Conservation (phyloP, 75 land plant genomes). For the Gnetum montanum region DNA sequence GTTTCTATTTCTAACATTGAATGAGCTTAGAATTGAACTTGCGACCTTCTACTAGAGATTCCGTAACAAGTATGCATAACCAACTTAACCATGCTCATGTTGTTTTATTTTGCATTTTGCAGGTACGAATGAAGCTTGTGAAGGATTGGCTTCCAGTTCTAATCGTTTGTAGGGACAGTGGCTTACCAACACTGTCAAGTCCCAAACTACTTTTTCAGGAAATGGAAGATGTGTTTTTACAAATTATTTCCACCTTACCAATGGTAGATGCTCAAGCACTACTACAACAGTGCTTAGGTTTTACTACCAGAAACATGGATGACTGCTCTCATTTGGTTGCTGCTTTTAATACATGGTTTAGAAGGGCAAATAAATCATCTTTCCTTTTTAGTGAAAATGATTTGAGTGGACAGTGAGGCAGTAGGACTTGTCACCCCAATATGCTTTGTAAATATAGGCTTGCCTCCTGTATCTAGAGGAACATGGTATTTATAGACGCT, state of each 20-base stretch:
- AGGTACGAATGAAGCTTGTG: slow-evolving; percentile 84
- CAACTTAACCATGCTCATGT: too few species aligned
- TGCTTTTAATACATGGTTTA: slow-evolving; percentile 80
- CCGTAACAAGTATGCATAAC: too few species aligned
- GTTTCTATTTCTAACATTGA: too few species aligned
- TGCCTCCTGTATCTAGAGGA: too few species aligned
- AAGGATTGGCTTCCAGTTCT: slow-evolving; percentile 87
- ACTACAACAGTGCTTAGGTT: slow-evolving; percentile 75
- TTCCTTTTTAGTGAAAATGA: slow-evolving; percentile 2
- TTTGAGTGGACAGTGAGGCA: too few species aligned
- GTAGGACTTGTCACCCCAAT: too few species aligned
- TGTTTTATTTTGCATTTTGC: slow-evolving; percentile 1
- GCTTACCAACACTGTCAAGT: slow-evolving; percentile 19
- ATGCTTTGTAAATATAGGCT: too few species aligned
- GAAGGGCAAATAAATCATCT: slow-evolving; percentile 33
- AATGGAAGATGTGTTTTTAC: slow-evolving; percentile 71
- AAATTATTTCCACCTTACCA: slow-evolving; percentile 78
- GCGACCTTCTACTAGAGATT: background rate
- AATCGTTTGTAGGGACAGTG: slow-evolving; percentile 50
- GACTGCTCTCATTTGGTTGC: slow-evolving; percentile 63
- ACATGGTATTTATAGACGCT: too few species aligned
- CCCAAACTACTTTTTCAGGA: slow-evolving; percentile 57
- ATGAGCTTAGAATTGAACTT: too few species aligned
- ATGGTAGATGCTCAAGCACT: slow-evolving; percentile 67
- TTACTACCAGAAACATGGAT: slow-evolving; percentile 64